These are phyloP conservation scores for Epichloe typhina DNA, from an alignment of 2,329 filamentous ascomycete genomes.

Conservation along the genomic window DNA sequence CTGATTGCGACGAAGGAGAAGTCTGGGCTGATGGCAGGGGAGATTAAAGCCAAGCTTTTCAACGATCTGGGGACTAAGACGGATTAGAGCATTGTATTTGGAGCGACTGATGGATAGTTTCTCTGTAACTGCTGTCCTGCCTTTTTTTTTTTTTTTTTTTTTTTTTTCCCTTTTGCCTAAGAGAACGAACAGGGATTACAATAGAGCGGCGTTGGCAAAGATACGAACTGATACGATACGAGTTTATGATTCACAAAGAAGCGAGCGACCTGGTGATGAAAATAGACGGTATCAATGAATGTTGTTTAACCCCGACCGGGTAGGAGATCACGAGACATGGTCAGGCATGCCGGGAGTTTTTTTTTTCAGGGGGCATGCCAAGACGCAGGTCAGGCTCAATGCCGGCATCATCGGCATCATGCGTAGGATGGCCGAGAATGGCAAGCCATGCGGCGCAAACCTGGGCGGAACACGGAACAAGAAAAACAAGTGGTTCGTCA, in stretches of 20 bases:
- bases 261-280: too few species aligned
- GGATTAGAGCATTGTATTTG: background rate
- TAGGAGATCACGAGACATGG: too few species aligned
- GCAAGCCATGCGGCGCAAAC: too few species aligned
- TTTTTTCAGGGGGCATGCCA: background rate
- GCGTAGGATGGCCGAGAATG: too few species aligned
- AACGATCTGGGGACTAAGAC: conserved; percentile 22
- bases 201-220: conserved; percentile 1
- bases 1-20: conserved; percentile 48
- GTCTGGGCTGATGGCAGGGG: conserved; percentile 47
- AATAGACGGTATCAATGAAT: too few species aligned
- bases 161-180: background rate
- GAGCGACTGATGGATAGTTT: background rate
- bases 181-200: background rate
- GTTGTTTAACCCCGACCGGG: too few species aligned
- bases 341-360: too few species aligned
- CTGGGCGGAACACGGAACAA: too few species aligned
- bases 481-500: background rate
- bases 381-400: background rate
- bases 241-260: background rate
- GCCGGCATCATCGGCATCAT: too few species aligned
- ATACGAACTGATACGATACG: background rate
- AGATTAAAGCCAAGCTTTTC: conserved; percentile 53
- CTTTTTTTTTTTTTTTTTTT: background rate
- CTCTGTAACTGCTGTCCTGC: background rate